Base-by-base conservation (phyloP, 1,284 basidiomycete genomes). In the Sporisorium iseilematis-ciliati region DNA sequence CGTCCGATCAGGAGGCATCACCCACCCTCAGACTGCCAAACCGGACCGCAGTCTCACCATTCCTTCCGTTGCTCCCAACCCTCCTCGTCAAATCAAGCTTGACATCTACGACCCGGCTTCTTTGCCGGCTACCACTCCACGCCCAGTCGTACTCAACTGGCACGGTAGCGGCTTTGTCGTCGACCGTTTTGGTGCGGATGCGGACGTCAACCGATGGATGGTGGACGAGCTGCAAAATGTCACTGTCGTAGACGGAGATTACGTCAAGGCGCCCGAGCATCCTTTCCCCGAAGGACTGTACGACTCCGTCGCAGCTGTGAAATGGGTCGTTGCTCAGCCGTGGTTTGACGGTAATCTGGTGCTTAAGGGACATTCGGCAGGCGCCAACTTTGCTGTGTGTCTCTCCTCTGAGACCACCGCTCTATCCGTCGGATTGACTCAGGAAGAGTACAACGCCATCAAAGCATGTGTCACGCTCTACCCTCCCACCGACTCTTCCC, bases 61-160 rank as follows among this genome's bases (percentile, higher is more conserved):
- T 2, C 55, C 68, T 2, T 65, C 68, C 4, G 20, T 41, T 31
- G 31, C 52, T 10, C 25, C 62, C 7, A 46, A 51, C n/a, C 20
- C 45, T 11, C 31, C 45, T 2, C 72, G 72, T 8, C 26, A 65
- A 4, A 50, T 75, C 12, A 56, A 54, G 43, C 51, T 75, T 10
- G 57, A 53, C 31, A 54, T 75, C 40, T 70, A 63, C 49, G 53
- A 65, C 16, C 62, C 66, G 1, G 29, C 56, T 4, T 21, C 21
- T 4, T 20, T 63, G 2, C 38, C 51, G 25, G 31, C 46, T 2
- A 7, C n/a, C 6, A 42, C 54, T 3, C 43, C n/a, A 18, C 51
- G 73, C 21, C 56, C 73, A 3, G 73, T 66, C 7, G 35, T 75
- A 14, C n/a, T 75, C n/a, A 67, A 53, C 42, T 75, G 73, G 73